These are phyloP conservation scores for Ogataea populi-albae DNA, from an alignment of 805 yeast species.

Conservation along the genomic window DNA sequence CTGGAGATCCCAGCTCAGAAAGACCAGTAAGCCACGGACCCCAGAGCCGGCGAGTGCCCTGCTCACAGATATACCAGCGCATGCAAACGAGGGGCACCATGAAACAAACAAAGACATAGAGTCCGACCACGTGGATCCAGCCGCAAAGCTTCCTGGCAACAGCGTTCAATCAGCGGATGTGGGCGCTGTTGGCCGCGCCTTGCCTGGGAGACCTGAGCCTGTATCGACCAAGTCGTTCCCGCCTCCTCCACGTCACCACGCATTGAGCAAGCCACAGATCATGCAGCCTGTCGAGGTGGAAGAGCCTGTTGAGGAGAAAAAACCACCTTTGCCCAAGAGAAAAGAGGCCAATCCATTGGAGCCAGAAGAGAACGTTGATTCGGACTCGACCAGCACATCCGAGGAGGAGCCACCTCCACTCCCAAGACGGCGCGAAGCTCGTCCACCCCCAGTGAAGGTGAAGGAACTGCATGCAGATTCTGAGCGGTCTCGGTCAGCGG, in stretches of 20 bases:
- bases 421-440: slow-evolving; percentile 20
- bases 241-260: slow-evolving; percentile 21
- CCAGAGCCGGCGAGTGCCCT: no score
- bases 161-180: slow-evolving; percentile 3
- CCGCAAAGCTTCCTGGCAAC: no score
- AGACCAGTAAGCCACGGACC: slow-evolving; percentile 12
- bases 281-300: neutral
- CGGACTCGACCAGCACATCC: no score
- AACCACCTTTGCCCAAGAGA: no score
- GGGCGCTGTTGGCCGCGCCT: neutral
- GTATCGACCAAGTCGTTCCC: slow-evolving; percentile 14
- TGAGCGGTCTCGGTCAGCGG: no score
- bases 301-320: no score
- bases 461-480: neutral
- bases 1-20: slow-evolving; percentile 16
- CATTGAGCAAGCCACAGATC: slow-evolving; percentile 7
- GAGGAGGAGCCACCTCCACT: slow-evolving; percentile 29
- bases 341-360: neutral
- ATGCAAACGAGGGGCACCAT: no score
- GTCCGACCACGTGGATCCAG: no score
- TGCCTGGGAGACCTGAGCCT: slow-evolving; percentile 4
- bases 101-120: no score
- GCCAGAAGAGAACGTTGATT: slow-evolving; percentile 7
- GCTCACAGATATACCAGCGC: no score
- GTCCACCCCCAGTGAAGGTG: slow-evolving; percentile 4